Base-by-base conservation (phyloP, 1,284 basidiomycete species). In the Ganoderma lingzhi region DNA sequence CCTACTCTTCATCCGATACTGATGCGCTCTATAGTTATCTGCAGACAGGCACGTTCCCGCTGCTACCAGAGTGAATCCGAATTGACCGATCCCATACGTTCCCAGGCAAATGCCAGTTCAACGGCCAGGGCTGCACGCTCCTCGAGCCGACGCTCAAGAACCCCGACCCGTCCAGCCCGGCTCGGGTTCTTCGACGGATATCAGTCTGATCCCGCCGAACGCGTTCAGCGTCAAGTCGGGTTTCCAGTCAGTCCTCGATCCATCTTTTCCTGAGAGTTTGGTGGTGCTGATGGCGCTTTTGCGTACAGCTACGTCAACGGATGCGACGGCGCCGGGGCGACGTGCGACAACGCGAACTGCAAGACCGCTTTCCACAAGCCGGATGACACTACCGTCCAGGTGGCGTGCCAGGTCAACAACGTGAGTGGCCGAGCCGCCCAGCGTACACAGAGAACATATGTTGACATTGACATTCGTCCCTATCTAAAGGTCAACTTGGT, bases 201-300 rank as follows among this genome's bases (percentile, higher is more conserved):
- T 86, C 62, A 84, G 83, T 68, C 76, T 86, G 71, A 86, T 86
- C 56, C 1, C 71, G 0, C 83, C 83, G 15, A 81, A 83, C 70
- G 75, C 74, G 3, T 79, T 78, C 73, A 80, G 78, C 68, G 81
- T 81, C 37, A 68, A 69, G 45, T 70, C 76, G 15, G 75, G 76
- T 14, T 82, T 82, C 75, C 19, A 35, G 56, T 59, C 32, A 39
- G 56, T 59, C 10, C n/a, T 3, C 17, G 6, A 4, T 5, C 5
- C 14, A 10, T 55, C 15, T 4, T 15, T 8, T 17, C 9, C 5
- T 39, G n/a, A 23, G 23, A 23, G 23, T 23, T 23, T 23, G 23
- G 23, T 23, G 23, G 23, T 23, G 23, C 23, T 23, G 23, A 23
- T 23, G 23, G 23, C 23, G 23, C 23, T 23, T n/a, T 1, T n/a